These are phyloP conservation scores for Cinnamomum micranthum DNA, from an alignment of 164 flowering plant species.

Conservation along the genomic window DNA sequence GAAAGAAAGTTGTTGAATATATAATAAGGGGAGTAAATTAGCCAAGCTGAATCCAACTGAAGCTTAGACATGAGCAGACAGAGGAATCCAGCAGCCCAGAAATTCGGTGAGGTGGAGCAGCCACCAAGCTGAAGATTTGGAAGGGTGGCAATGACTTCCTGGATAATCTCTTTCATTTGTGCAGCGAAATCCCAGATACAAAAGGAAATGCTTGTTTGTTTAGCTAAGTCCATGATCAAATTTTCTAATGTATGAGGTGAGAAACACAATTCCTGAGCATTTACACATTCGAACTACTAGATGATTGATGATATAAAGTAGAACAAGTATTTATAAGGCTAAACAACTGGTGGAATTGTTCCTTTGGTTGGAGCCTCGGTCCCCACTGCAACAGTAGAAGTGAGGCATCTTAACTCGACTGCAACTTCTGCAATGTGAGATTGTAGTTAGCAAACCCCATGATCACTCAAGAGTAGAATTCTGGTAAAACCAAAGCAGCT, in stretches of 20 bases:
- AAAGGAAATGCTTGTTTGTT: background rate
- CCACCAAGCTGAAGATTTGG: background rate
- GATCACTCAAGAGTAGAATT: no score
- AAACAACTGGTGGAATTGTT: background rate
- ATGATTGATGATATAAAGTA: no score
- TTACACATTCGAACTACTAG: background rate
- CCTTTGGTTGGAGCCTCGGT: conserved; percentile 8
- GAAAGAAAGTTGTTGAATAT: no score
- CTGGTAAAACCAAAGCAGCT: background rate
- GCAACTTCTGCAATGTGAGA: conserved; percentile 56
- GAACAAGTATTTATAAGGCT: background rate
- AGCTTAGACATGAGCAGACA: no score
- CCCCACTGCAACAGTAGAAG: conserved; percentile 75
- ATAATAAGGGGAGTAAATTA: no score
- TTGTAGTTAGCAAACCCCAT: background rate
- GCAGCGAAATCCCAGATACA: background rate
- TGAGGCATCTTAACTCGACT: conserved; percentile 89
- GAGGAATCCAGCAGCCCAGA: background rate
- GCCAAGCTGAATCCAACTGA: no score
- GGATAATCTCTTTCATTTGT: background rate
- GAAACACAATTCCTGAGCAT: background rate
- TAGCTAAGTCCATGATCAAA: background rate
- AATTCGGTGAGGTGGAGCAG: background rate
- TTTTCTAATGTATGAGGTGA: background rate
- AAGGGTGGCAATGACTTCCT: background rate